Conservation (phyloP, 768 basidiomycete genomes). For the Coprinopsis cinerea region DNA sequence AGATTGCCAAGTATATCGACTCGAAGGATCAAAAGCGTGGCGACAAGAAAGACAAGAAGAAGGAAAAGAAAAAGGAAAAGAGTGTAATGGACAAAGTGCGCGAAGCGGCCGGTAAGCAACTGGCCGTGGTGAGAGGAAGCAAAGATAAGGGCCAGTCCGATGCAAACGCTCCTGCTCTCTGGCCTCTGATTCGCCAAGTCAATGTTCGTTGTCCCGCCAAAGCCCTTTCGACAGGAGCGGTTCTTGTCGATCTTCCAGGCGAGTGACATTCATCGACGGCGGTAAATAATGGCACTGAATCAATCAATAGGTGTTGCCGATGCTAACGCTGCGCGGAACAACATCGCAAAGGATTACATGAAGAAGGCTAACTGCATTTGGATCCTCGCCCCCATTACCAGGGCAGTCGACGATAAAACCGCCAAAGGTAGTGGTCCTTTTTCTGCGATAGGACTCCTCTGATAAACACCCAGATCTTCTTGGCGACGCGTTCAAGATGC, state of each 20-base stretch:
- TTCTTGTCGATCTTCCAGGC: conserved; percentile 63
- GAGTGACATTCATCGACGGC: conserved; percentile 3
- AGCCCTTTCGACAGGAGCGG: conserved; percentile 52
- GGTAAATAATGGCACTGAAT: not conserved
- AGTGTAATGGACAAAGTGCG: conserved; percentile 29
- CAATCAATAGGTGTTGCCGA: conserved; percentile 44
- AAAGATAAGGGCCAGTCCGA: conserved; percentile 10
- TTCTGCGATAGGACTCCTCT: not conserved
- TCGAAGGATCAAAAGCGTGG: conserved; percentile 56
- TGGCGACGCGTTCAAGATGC: conserved; percentile 58
- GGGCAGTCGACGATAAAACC: conserved; percentile 62
- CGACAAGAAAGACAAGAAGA: conserved; percentile 35
- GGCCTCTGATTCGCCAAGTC: conserved; percentile 61
- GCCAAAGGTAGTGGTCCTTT: conserved; percentile 38
- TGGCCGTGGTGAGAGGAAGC: not conserved
- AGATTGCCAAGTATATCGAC: conserved; percentile 60
- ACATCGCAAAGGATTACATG: conserved; percentile 62
- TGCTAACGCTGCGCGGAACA: conserved; percentile 58
- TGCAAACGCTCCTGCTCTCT: conserved; percentile 38
- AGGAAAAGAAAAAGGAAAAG: conserved; percentile 32
- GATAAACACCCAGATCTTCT: conserved; percentile 38
- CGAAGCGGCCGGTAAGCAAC: conserved; percentile 16
- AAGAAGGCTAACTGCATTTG: conserved; percentile 59
- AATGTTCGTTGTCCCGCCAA: conserved; percentile 48
- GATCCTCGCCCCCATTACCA: conserved; percentile 60